Percentiles rank a stretch among this genome's conserved stretches.
These are phyloP conservation scores for Saturnispora kantuleensis DNA, from an alignment of 805 yeast genomes.

Conservation along the genomic window DNA sequence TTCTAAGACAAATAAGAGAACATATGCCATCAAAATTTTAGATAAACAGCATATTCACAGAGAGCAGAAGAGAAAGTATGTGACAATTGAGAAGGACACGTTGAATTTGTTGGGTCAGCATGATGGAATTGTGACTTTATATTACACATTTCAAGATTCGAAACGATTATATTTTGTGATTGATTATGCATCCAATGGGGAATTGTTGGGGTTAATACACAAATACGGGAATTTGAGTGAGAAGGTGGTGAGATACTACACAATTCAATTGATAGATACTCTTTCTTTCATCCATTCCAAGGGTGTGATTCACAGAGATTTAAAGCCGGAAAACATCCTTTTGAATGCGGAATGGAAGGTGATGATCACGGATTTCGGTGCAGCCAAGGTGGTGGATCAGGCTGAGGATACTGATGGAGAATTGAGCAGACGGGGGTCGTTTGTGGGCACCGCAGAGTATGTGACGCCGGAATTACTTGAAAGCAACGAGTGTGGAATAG, in stretches of 20 bases:
- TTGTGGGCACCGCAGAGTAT: constrained; percentile 96
- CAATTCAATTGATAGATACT: constrained; percentile 83
- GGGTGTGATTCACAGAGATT: constrained; percentile 88
- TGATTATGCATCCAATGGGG: constrained; percentile 95
- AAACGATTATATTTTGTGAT: constrained; percentile 80
- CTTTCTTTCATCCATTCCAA: constrained; percentile 78
- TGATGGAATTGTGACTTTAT: constrained; percentile 87
- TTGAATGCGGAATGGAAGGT: constrained; percentile 78
- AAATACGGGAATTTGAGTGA: constrained; percentile 72
- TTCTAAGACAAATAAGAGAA: constrained; percentile 60
- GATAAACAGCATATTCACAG: constrained; percentile 88
- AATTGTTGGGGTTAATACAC: constrained; percentile 68
- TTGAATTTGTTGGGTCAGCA: constrained; percentile 81
- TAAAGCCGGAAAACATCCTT: constrained; percentile 89
- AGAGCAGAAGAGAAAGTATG: constrained; percentile 92
- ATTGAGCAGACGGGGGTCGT: constrained; percentile 42
- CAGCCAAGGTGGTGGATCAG: constrained; percentile 56
- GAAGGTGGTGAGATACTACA: constrained; percentile 65
- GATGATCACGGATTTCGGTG: constrained; percentile 95
- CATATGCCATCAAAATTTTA: constrained; percentile 85
- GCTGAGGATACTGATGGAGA: constrained; percentile 6
- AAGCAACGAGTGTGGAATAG: constrained; percentile 70
- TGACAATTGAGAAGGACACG: constrained; percentile 88
- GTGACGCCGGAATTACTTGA: constrained; percentile 86
- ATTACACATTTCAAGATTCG: constrained; percentile 92